Conservation (phyloP, 2,329 filamentous ascomycete genomes). For the Talaromyces funiculosus region DNA sequence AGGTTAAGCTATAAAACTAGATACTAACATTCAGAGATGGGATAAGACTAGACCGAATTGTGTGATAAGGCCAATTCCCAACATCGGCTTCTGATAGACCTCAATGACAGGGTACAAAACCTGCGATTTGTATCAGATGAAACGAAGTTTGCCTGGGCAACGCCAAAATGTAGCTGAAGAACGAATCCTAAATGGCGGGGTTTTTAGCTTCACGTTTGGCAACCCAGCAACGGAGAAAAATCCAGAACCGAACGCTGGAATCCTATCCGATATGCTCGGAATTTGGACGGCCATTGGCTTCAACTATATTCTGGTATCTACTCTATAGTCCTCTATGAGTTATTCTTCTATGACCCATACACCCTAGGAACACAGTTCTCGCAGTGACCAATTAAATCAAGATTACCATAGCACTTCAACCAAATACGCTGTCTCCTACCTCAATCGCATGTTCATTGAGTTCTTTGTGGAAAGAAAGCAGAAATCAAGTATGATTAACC, state of each 20-base stretch:
- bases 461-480: too few relatives aligned
- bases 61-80: slow-evolving; percentile 3
- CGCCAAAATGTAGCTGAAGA: not conserved
- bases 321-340: slow-evolving; percentile 57
- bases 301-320: too few relatives aligned
- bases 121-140: not conserved
- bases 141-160: not conserved
- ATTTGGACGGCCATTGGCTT: slow-evolving; percentile 56
- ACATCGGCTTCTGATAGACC: not conserved
- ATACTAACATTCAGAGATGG: not conserved
- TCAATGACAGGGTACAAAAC: not conserved
- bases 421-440: slow-evolving; percentile 58
- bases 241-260: slow-evolving; percentile 47
- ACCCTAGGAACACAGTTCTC: slow-evolving; percentile 56
- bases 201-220: slow-evolving; percentile 55
- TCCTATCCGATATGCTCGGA: slow-evolving; percentile 54
- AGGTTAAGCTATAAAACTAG: not conserved
- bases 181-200: slow-evolving; percentile 31
- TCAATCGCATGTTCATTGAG: too few relatives aligned
- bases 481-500: too few relatives aligned
- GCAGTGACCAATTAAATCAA: slow-evolving; percentile 55
- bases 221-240: slow-evolving; percentile 53
- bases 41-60: slow-evolving; percentile 3
- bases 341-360: slow-evolving; percentile 52
- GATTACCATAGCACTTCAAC: slow-evolving; percentile 56